Percentiles rank a stretch among this genome's conserved stretches.
Conservation (phyloP, 352 stramenopile genomes). For the Pythium monospermum region DNA sequence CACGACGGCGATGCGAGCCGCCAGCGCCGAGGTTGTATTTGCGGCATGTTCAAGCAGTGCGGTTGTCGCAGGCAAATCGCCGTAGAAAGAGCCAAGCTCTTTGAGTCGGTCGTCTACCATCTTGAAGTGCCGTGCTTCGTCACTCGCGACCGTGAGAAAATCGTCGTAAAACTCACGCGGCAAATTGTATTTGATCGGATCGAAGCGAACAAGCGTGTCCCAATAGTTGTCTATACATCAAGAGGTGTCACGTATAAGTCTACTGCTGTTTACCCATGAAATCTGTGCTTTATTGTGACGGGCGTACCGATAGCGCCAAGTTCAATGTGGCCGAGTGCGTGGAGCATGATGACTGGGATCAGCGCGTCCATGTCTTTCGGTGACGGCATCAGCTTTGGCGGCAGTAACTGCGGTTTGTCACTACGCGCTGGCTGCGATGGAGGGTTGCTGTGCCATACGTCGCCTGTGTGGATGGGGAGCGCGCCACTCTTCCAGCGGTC, state of each 20-base stretch:
- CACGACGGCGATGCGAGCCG: conserved; percentile 68
- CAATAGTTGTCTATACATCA: conserved; percentile 71
- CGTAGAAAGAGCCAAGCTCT: conserved; percentile 61
- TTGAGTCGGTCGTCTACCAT: conserved; percentile 66
- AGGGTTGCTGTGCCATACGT: conserved; percentile 32
- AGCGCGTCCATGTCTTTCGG: conserved; percentile 60
- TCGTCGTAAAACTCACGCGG: conserved; percentile 67
- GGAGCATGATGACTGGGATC: conserved; percentile 72
- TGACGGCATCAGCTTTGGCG: conserved; percentile 67
- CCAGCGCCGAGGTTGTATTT: conserved; percentile 65
- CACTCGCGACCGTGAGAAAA: conserved; percentile 60
- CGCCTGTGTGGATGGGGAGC: conserved; percentile 33
- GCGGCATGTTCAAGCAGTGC: conserved; percentile 67
- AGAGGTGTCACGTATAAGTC: too few relatives aligned
- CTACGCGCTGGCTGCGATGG: conserved; percentile 47
- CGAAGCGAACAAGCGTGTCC: conserved; percentile 82
- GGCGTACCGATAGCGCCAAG: conserved; percentile 58
- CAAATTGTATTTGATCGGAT: conserved; percentile 41
- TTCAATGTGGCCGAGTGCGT: conserved; percentile 83
- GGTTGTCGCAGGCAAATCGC: conserved; percentile 52
- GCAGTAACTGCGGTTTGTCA: conserved; percentile 37
- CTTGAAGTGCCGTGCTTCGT: conserved; percentile 77
- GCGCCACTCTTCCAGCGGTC: conserved; percentile 31
- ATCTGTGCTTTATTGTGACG: neutral
- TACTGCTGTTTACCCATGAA: too few relatives aligned